Conservation (phyloP, 768 basidiomycete genomes). For the Auricularia auricula-judae region DNA sequence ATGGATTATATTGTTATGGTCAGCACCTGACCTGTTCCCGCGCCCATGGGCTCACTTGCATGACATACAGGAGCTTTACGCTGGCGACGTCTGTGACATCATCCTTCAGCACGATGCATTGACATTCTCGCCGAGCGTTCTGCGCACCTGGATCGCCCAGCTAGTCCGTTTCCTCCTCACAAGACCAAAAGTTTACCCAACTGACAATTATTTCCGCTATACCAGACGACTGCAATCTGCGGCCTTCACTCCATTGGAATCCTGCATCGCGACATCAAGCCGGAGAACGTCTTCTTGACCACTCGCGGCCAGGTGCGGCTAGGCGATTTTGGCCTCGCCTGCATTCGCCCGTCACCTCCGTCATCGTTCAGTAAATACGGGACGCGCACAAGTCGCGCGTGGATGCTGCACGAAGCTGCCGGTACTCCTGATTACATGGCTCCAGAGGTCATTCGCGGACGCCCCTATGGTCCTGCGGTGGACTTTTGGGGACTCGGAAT, state of each 20-base stretch:
- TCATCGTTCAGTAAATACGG: background rate
- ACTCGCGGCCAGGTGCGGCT: background rate
- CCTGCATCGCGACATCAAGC: constrained; percentile 37
- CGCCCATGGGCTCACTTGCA: background rate
- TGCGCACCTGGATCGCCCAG: background rate
- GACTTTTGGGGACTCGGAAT: constrained; percentile 1
- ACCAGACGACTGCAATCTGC: background rate
- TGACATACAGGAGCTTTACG: background rate
- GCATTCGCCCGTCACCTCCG: background rate
- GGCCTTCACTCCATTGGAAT: constrained; percentile 31
- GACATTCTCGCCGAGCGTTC: background rate
- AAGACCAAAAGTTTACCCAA: background rate
- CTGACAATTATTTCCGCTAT: background rate
- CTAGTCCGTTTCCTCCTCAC: background rate
- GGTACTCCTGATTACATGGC: constrained; percentile 3
- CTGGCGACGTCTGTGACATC: background rate
- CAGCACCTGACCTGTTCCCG: background rate
- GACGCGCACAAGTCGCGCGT: background rate
- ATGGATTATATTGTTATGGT: background rate
- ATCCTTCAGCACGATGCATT: background rate
- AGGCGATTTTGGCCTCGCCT: background rate
- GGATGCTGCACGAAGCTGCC: background rate
- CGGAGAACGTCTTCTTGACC: constrained; percentile 24
- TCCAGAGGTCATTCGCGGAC: background rate
- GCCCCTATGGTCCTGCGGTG: background rate